Evolutionary conservation across 768 basidiomycete genomes (phyloP).

Genomic region (Vararia minispora): DNA sequence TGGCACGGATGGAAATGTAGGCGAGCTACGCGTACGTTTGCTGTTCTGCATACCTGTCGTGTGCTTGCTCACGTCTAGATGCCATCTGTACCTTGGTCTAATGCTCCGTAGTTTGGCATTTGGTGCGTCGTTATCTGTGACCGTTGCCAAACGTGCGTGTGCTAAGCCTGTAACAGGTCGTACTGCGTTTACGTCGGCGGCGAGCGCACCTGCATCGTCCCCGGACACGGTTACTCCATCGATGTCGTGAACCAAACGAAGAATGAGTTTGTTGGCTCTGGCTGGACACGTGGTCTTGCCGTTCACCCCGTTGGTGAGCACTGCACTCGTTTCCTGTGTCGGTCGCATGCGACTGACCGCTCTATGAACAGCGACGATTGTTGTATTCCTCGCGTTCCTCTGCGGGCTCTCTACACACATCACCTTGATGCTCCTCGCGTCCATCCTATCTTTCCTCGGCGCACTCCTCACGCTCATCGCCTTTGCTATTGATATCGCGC

Average conservation of each 20-base stretch:
- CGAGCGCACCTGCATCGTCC: constrained; percentile 34
- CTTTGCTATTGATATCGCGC: constrained; percentile 68
- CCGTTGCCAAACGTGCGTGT: not conserved
- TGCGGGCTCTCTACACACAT: constrained; percentile 51
- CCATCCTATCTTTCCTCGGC: constrained; percentile 52
- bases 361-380: constrained; percentile 28
- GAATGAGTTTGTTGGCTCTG: constrained; percentile 32
- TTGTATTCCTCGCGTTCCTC: constrained; percentile 53
- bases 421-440: constrained; percentile 30
- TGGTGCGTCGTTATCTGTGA: constrained; percentile 33
- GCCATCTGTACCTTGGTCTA: no score
- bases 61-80: no score
- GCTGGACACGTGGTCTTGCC: constrained; percentile 67
- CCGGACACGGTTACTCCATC: constrained; percentile 51
- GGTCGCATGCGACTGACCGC: not conserved
- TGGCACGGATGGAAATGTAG: constrained; percentile 29
- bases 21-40: constrained; percentile 27
- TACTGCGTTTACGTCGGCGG: constrained; percentile 42
- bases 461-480: constrained; percentile 58
- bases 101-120: constrained; percentile 45
- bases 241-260: constrained; percentile 25
- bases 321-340: not conserved
- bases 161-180: constrained; percentile 31
- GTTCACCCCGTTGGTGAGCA: constrained; percentile 60
- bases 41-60: constrained; percentile 11